A percentile compares a stretch with the other conserved stretches of the same genome.
These are phyloP conservation scores for Pseudogymnoascus sp. DNA, from an alignment of 2,329 filamentous ascomycete genomes.

Conservation along the genomic window DNA sequence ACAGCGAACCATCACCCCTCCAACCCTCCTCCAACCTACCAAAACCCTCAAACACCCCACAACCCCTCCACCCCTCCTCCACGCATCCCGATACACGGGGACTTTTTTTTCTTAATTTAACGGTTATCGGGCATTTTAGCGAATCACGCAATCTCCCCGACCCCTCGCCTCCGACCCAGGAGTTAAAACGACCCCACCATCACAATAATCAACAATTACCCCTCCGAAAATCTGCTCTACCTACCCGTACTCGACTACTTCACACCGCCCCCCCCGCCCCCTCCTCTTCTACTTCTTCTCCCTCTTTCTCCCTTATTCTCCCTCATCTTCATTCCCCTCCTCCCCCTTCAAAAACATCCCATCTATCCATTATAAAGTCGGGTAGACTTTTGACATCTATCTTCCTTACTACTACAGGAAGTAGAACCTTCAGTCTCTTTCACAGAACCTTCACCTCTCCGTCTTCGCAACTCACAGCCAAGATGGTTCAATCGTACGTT, in stretches of 20 bases:
- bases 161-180: conserved; percentile 6
- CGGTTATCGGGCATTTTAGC: not conserved
- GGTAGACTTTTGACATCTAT: conserved; percentile 1
- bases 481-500: conserved; percentile 54
- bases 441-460: not conserved
- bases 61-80: not conserved
- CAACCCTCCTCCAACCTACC: not conserved
- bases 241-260: conserved; percentile 14
- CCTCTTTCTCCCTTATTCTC: conserved; percentile 12
- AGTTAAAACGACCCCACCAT: not conserved
- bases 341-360: not conserved
- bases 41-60: not conserved
- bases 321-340: conserved; percentile 12
- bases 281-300: conserved; percentile 14
- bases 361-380: not conserved
- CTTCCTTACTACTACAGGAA: conserved; percentile 7
- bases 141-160: conserved; percentile 4
- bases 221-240: not conserved
- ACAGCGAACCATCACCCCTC: not conserved
- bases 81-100: not conserved
- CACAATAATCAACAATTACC: conserved; percentile 1
- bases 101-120: not conserved
- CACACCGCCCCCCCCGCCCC: not conserved
- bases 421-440: conserved; percentile 4
- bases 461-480: conserved; percentile 26